These are phyloP conservation scores for Dorcoceras hygrometricum DNA, from an alignment of 257 asterid genomes.

Conservation along the genomic window DNA sequence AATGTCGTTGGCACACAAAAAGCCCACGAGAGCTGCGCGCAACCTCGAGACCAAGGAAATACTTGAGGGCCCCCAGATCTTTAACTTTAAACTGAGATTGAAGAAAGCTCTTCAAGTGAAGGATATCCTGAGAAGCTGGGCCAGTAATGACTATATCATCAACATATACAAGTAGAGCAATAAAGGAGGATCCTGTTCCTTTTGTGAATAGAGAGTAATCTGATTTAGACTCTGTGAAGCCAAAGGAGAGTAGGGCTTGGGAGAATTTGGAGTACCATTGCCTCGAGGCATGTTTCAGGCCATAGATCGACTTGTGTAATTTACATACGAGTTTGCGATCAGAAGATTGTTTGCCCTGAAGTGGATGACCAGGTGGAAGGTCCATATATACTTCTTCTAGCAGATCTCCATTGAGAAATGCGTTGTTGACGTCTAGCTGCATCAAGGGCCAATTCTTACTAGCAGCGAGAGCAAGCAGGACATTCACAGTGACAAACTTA, in stretches of 20 bases:
- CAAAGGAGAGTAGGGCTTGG: neutral
- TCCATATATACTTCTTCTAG: neutral
- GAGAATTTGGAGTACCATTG: neutral
- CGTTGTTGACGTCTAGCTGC: neutral
- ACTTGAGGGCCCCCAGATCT: neutral
- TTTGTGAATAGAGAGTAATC: too few species aligned
- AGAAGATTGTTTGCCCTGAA: too few species aligned
- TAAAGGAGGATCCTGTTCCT: too few species aligned
- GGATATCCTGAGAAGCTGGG: too few species aligned
- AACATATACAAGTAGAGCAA: too few species aligned
- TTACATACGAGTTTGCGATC: neutral
- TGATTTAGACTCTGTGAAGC: neutral
- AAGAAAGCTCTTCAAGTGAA: neutral
- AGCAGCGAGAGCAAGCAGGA: neutral
- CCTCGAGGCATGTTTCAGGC: neutral
- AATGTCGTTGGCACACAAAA: neutral
- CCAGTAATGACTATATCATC: too few species aligned
- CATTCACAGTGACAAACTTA: neutral
- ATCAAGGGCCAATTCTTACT: neutral
- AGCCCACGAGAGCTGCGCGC: neutral
- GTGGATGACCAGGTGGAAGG: neutral
- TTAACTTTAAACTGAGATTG: neutral
- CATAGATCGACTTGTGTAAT: neutral
- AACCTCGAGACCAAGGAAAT: neutral
- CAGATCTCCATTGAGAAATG: neutral